Base-by-base conservation (phyloP, 2,329 filamentous ascomycete species). In the Calonectria honghensis region DNA sequence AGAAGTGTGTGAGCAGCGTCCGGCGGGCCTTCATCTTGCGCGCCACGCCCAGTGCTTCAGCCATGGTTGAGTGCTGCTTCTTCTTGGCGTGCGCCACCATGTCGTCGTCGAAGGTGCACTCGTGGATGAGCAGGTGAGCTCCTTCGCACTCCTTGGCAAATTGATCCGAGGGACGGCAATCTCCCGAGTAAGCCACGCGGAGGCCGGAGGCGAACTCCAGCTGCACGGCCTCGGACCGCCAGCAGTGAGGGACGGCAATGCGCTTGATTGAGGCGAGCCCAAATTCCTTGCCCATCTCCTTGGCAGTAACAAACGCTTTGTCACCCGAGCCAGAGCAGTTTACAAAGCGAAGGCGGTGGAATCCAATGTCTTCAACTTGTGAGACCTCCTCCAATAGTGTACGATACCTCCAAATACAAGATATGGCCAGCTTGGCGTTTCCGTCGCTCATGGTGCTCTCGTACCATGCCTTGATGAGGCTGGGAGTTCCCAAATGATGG, bases 91-190 rank as follows among this genome's bases (percentile, higher is more conserved):
- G 96, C 20, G 90, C 91, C 50, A 85, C 80, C 79, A 98, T 91
- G 80, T 97, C 95, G 82, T 98, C 95, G 79, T 97, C 95, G 82
- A 99, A 98, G 0, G 97, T 99, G 76, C 96, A 96, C 89, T 99
- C 97, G 87, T 99, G 97, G 71, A 99, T 92, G 6, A 98, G 91
- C 9, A 99, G 90, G 18, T 96, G 98, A 2, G 94, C 93, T 75
- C 92, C 93, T 59, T 87, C 86, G 59, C 95, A 97, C 66, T 96
- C 94, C 16, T 85, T 79, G 0, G 92, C 91, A 82, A 99, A 98
- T 0, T 86, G 82, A 3, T 86, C 80, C 5, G 92, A 95, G 0
- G 97, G 97, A 9, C 97, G 91, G 83, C 96, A 98, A 87, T 99
- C 97, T 71, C 97, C 97, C 6, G 95, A 98, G 86, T 98, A 99